Conservation (phyloP, 1,284 basidiomycete genomes). For the Ganoderma multipileum region DNA sequence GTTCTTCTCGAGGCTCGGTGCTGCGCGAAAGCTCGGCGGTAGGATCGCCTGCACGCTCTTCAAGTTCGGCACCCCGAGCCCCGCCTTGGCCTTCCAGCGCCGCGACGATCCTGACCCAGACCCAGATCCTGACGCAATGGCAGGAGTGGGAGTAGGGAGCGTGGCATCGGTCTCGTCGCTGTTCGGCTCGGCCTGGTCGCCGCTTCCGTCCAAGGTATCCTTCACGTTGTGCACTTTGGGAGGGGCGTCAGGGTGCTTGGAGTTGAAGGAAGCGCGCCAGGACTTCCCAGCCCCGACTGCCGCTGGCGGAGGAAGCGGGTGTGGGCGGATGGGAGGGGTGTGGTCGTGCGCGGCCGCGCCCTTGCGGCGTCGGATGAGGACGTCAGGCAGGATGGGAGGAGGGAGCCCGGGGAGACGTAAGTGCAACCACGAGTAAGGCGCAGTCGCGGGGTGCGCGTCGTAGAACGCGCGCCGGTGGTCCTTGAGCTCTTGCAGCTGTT, state of each 20-base stretch:
- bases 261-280: conserved; percentile 4
- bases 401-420: conserved; percentile 16
- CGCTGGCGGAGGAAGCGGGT: not conserved
- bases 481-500: conserved; percentile 78
- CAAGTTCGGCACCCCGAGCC: conserved; percentile 1
- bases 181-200: not conserved
- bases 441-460: conserved; percentile 29
- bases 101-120: conserved; percentile 11
- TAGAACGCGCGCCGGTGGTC: conserved; percentile 74
- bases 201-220: not conserved
- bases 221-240: not conserved
- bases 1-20: conserved; percentile 3
- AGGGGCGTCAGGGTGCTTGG: not conserved
- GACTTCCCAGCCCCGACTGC: not conserved
- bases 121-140: not conserved
- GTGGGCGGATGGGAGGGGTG: not conserved
- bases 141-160: not conserved
- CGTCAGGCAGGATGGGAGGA: conserved; percentile 20
- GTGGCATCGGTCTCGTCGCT: conserved; percentile 11
- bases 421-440: conserved; percentile 22
- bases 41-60: conserved; percentile 24
- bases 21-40: not conserved
- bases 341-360: not conserved
- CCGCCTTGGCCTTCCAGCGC: conserved; percentile 6
- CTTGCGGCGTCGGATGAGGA: conserved; percentile 22